A percentile compares a stretch with the other conserved stretches of the same genome.
phyloP scores from a whole-genome alignment of 306 rosid species.

The Coriaria nepalensis region DNA sequence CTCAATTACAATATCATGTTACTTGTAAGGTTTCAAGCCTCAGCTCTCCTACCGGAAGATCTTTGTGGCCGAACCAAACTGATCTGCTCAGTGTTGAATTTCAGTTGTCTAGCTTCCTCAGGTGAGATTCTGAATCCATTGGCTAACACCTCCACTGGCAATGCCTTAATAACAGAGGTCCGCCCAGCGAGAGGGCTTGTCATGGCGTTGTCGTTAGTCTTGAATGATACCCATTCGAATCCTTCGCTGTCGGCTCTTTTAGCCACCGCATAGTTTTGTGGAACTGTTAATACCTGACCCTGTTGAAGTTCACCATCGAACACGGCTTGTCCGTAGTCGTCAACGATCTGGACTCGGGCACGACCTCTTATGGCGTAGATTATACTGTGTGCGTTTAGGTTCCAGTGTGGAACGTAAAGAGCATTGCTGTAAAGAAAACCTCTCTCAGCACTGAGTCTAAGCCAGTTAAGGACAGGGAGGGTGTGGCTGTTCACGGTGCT shows the following conservation, averaged over 20 bases:
- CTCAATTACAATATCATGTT: no score
- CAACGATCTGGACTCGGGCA: conserved; percentile 37
- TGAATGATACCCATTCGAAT: conserved; percentile 41
- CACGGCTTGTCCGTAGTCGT: conserved; percentile 29
- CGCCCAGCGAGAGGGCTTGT: conserved; percentile 31
- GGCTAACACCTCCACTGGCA: conserved; percentile 36
- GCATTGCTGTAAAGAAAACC: conserved; percentile 32
- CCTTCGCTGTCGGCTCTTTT: conserved; percentile 20
- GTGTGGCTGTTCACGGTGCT: conserved; percentile 17
- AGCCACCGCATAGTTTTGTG: conserved; percentile 46
- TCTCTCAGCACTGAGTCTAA: conserved; percentile 29
- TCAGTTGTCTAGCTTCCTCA: conserved; percentile 28
- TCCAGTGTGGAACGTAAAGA: conserved; percentile 47
- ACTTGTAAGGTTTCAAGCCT: not conserved
- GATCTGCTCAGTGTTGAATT: conserved; percentile 22
- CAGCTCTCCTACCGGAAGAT: conserved; percentile 7
- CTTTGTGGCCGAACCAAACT: conserved; percentile 18
- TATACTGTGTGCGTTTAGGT: conserved; percentile 30
- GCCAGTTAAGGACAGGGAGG: conserved; percentile 23
- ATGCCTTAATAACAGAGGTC: conserved; percentile 10
- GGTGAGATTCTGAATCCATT: conserved; percentile 16
- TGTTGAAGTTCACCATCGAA: conserved; percentile 24
- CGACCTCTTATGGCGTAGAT: conserved; percentile 36
- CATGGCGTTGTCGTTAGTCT: conserved; percentile 31
- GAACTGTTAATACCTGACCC: conserved; percentile 31